Conservation (phyloP, 768 basidiomycete species). For the Suillus subluteus region DNA sequence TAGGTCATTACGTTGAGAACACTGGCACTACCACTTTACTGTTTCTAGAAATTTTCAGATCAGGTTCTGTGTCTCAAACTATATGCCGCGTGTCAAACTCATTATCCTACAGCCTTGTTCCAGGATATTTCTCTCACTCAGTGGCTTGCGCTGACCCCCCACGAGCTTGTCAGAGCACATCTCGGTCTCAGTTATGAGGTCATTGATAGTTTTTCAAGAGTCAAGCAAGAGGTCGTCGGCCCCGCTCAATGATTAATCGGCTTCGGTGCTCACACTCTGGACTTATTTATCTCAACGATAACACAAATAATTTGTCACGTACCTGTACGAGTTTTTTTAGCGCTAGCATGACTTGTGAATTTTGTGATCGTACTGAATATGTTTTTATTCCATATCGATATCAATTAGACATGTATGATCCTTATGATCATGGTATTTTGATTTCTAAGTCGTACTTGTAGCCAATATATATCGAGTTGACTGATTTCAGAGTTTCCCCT, state of each 20-base stretch:
- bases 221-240: conserved; percentile 54
- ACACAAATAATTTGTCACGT: conserved; percentile 9
- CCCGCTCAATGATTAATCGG: conserved; percentile 13
- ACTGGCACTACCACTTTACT: conserved; percentile 59
- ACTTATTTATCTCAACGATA: conserved; percentile 6
- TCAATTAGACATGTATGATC: conserved; percentile 5
- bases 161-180: conserved; percentile 61
- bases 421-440: conserved; percentile 4
- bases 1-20: conserved; percentile 72
- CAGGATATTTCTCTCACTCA: conserved; percentile 62
- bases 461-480: conserved; percentile 5
- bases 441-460: conserved; percentile 7
- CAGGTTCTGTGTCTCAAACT: conserved; percentile 38
- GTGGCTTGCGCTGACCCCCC: conserved; percentile 67
- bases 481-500: too few relatives aligned
- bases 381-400: conserved; percentile 7
- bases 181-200: conserved; percentile 53
- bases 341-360: conserved; percentile 5
- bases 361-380: background rate
- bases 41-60: conserved; percentile 66
- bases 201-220: conserved; percentile 51
- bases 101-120: conserved; percentile 41
- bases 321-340: conserved; percentile 21
- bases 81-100: conserved; percentile 1
- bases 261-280: background rate